Base-by-base conservation (phyloP, 208 protist species). In the Polymyxa betae region DNA sequence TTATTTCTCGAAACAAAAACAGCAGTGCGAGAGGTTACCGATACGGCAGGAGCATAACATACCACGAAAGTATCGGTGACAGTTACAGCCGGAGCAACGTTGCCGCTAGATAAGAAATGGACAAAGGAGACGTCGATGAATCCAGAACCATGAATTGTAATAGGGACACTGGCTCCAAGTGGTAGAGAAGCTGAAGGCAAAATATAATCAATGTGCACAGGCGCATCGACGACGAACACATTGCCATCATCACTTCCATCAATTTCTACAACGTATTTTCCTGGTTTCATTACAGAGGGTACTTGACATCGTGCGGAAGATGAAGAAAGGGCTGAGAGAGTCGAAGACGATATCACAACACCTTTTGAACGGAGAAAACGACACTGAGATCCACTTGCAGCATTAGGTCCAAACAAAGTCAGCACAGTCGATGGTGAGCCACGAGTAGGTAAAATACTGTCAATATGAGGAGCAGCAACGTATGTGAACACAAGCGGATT, bases 81-180 rank as follows among this genome's bases (percentile, higher is more conserved):
- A 12, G 35, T 45, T 5, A 82, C 35, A n/a, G 35, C 72, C 5
- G n/a, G n/a, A n/a, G n/a, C 35, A 12, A n/a, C n/a, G 16, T 5
- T 38, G 5, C n/a, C 40, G 35, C 10, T 40, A 43, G 35, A 5
- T n/a, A 5, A 5, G 35, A 82, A 82, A 16, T 43, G 72, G n/a
- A 82, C 72, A 35, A n/a, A 82, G 35, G 72, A 20, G 5, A 82
- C 72, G 72, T 82, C 72, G 40, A 5, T 45, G 40, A 82, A 82
- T 35, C 72, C 72, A 16, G 35, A 35, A 38, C 16, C 5, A 43
- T 82, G 40, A 35, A 82, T 82, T 82, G 72, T 82, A 35, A 82
- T 82, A 12, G 72, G 16, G 5, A 16, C 12, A 20, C 72, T n/a
- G 16, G 16, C 72, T 82, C 16, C 5, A 5, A 82, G 35, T 45